These are phyloP conservation scores for Tieghemiomyces parasiticus DNA, from an alignment of 192 early-diverging fungal species.

Conservation along the genomic window DNA sequence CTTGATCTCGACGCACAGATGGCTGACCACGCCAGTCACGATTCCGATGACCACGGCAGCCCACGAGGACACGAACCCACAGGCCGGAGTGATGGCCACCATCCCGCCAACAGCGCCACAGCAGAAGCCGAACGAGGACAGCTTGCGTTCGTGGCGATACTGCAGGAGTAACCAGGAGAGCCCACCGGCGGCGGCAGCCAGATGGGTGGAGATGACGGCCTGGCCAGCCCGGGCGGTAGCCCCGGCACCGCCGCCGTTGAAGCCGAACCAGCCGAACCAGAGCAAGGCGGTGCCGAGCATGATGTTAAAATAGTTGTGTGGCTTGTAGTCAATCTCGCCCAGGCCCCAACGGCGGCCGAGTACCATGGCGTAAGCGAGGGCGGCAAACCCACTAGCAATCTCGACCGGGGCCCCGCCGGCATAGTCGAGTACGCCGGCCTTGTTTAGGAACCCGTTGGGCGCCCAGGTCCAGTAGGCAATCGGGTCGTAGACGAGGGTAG, in stretches of 20 bases:
- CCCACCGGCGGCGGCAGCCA: constrained; percentile 67
- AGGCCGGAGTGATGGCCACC: constrained; percentile 84
- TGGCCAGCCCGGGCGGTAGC: constrained; percentile 75
- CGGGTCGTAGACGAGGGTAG: constrained; percentile 85
- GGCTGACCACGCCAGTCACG: constrained; percentile 55
- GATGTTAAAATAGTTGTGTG: constrained; percentile 86
- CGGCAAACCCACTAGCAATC: constrained; percentile 76
- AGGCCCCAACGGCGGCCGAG: constrained; percentile 69
- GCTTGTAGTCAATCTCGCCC: constrained; percentile 54
- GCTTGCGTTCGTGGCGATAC: constrained; percentile 60
- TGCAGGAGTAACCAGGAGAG: constrained; percentile 74
- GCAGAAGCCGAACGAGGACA: constrained; percentile 87
- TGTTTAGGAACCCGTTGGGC: constrained; percentile 66
- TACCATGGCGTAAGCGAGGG: constrained; percentile 75
- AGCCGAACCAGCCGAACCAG: constrained; percentile 96
- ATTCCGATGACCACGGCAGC: constrained; percentile 72
- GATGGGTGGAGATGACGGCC: constrained; percentile 72
- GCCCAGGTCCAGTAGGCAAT: constrained; percentile 93
- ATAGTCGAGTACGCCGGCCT: constrained; percentile 78
- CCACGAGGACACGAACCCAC: constrained; percentile 74
- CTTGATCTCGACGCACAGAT: constrained; percentile 72
- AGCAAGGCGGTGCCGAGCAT: constrained; percentile 77
- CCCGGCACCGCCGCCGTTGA: constrained; percentile 79
- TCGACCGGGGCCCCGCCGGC: constrained; percentile 97
- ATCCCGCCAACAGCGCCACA: constrained; percentile 86